These are phyloP conservation scores for Puccinia sorghi DNA, from an alignment of 1,284 basidiomycete genomes.

Conservation along the genomic window DNA sequence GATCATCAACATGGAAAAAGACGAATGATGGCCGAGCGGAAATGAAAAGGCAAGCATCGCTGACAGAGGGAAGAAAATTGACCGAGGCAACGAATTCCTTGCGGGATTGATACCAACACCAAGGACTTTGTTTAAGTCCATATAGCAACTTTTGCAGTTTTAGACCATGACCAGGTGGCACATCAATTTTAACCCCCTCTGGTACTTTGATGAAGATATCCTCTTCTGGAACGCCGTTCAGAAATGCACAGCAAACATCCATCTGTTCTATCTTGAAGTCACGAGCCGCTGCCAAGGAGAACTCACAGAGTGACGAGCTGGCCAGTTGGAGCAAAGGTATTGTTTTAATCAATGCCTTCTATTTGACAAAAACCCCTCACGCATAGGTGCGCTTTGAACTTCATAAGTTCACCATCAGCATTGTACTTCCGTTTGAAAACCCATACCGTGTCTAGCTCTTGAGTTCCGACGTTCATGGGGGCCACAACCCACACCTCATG, in stretches of 20 bases:
- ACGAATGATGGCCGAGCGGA: background rate
- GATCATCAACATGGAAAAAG: constrained; percentile 26
- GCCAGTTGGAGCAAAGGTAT: constrained; percentile 17
- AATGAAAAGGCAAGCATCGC: background rate
- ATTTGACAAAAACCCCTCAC: constrained; percentile 19
- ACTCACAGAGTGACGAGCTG: background rate
- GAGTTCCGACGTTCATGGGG: background rate
- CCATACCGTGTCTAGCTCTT: constrained; percentile 6
- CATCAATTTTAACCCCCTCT: background rate
- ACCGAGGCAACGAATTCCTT: background rate
- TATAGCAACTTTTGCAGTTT: constrained; percentile 21
- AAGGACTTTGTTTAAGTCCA: constrained; percentile 26
- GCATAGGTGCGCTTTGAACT: constrained; percentile 16
- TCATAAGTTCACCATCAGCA: background rate
- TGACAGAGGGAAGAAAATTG: no score
- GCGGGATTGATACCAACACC: constrained; percentile 12
- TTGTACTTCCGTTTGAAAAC: constrained; percentile 17
- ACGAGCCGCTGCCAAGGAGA: background rate
- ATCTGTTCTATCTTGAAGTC: constrained; percentile 20
- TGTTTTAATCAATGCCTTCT: constrained; percentile 6
- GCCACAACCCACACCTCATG: constrained; percentile 12
- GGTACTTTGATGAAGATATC: constrained; percentile 18
- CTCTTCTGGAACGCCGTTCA: no score
- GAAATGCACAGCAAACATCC: constrained; percentile 12
- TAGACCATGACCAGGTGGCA: background rate